A percentile compares a stretch with the other conserved stretches of the same genome.
Evolutionary conservation across 2,329 filamentous ascomycete species (phyloP).

Genomic region (Apiospora arundinis): DNA sequence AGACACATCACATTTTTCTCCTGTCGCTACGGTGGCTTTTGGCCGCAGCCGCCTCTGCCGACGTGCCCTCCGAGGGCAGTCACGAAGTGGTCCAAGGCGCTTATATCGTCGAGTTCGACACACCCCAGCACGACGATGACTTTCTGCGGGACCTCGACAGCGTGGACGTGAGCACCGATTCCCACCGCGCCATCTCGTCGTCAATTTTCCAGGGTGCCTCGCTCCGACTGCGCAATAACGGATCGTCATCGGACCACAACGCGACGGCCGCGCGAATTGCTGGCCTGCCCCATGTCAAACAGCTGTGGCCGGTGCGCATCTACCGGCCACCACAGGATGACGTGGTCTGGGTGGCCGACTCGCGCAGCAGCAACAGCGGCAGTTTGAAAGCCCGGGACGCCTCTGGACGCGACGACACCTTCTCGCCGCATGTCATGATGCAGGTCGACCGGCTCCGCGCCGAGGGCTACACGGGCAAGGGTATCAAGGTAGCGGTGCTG

Average conservation of each 20-base stretch:
- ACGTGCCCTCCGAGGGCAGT: no score
- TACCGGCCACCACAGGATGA: constrained; percentile 1
- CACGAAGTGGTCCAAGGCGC: constrained; percentile 26
- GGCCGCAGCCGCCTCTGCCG: no score
- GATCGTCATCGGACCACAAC: no score
- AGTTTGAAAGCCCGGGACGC: constrained; percentile 27
- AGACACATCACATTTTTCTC: no score
- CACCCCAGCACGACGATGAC: constrained; percentile 39
- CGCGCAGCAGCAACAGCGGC: constrained; percentile 27
- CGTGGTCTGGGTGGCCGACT: constrained; percentile 50
- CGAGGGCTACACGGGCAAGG: constrained; percentile 55
- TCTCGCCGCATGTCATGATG: constrained; percentile 61
- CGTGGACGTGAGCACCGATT: neutral
- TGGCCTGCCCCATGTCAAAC: no score
- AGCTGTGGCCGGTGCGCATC: no score
- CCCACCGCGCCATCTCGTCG: no score
- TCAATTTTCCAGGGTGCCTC: no score
- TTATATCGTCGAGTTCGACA: constrained; percentile 58
- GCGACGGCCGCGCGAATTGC: no score
- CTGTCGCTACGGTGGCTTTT: no score
- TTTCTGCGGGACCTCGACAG: constrained; percentile 30
- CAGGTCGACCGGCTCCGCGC: constrained; percentile 60
- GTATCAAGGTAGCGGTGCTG: constrained; percentile 59
- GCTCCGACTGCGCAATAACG: no score
- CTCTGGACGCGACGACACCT: constrained; percentile 48